phyloP scores from a whole-genome alignment of 169 alveolate genomes.

The Cryptosporidium baileyi region DNA sequence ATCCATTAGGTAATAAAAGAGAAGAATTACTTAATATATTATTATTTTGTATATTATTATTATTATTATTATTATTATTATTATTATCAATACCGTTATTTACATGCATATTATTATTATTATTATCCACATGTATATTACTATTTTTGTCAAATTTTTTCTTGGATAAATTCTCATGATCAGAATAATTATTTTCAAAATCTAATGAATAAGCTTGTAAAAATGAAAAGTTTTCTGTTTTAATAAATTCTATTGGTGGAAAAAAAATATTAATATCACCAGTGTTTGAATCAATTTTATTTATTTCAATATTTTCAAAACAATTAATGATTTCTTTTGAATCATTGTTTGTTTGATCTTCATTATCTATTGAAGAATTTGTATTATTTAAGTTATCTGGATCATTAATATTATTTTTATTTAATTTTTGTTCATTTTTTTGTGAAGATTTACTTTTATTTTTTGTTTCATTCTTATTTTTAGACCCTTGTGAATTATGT shows the following conservation, averaged over 20 bases:
- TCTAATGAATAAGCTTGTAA: not conserved
- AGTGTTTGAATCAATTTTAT: not conserved
- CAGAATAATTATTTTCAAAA: not conserved
- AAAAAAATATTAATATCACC: slow-evolving; percentile 1
- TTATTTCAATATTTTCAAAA: not conserved
- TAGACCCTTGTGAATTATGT: not conserved
- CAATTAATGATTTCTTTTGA: not conserved
- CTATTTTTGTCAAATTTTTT: not conserved
- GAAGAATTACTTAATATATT: not conserved
- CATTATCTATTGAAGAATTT: not conserved
- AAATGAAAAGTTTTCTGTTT: slow-evolving; percentile 29
- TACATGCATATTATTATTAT: not conserved
- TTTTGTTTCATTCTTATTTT: not conserved
- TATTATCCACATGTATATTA: not conserved
- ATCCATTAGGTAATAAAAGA: slow-evolving; percentile 12
- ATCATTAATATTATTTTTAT: not conserved
- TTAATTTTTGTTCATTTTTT: not conserved
- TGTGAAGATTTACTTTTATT: not conserved
- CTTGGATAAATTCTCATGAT: not conserved
- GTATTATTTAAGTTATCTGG: not conserved
- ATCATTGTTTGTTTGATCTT: not conserved
- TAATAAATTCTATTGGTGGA: slow-evolving; percentile 44
- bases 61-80: not conserved
- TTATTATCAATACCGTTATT: not conserved
- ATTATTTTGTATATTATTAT: not conserved